Evolutionary conservation across 495 filamentous ascomycete genomes (phyloP).

Genomic region (Pseudoneurospora amorphoporcata): DNA sequence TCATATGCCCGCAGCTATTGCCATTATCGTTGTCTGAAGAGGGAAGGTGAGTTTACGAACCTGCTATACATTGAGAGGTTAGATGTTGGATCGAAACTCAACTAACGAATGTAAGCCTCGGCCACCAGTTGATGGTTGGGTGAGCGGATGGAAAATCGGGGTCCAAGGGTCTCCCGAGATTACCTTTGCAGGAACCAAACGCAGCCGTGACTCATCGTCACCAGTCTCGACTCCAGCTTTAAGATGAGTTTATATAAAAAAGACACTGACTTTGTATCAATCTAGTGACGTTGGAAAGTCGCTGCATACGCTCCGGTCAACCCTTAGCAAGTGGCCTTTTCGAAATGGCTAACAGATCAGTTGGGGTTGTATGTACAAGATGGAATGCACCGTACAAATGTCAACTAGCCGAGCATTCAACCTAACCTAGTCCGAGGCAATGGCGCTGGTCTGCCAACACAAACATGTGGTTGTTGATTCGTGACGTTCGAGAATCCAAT

Average conservation of each 20-base stretch:
- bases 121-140: neutral
- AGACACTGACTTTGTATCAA: neutral
- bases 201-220: neutral
- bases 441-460: neutral
- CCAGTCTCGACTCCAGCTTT: neutral
- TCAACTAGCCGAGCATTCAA: neutral
- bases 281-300: neutral
- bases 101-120: neutral
- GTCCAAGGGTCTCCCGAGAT: neutral
- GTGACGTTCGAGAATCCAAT: neutral
- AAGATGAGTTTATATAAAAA: neutral
- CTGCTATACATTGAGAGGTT: neutral
- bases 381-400: neutral
- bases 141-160: neutral
- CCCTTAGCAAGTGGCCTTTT: neutral
- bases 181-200: neutral
- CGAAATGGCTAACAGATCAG: neutral
- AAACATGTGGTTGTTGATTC: neutral
- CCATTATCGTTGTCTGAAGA: neutral
- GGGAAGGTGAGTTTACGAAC: neutral
- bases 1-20: neutral
- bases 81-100: neutral
- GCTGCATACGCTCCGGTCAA: neutral
- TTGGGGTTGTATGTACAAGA: neutral
- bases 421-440: neutral